Base-by-base conservation (phyloP, 768 basidiomycete species). In the Hypholoma sublateritium region DNA sequence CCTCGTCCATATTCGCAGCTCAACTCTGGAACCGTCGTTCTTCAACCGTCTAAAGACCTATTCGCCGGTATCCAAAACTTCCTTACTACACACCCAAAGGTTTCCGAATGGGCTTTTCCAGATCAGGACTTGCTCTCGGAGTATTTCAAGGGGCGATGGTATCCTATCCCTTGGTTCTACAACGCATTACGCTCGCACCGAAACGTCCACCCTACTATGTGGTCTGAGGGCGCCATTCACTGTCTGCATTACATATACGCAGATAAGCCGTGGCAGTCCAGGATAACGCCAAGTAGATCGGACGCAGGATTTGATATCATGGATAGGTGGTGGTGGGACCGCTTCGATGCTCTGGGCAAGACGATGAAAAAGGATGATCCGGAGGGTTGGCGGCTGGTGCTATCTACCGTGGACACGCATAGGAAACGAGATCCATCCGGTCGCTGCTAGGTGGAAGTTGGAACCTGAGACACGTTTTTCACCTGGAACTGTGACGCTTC, bases 41-140 rank as follows among this genome's bases (percentile, higher is more conserved):
- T 98, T 36, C 82, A 79, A 17, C 96, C 97, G 1, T 94, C 91
- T 1, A 50, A 64, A 14, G 68, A 75, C 21, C 77, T 88, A 4
- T 77, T 85, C 53, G 67, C 80, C 14, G 70, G 69, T 5, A 79
- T 98, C 56, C 66, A 76, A 34, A 64, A 80, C 43, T 86, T 81
- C 67, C 78, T 95, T 28, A 72, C 75, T 11, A 75, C 77, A 4
- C 69, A 68, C 58, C 74, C 70, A 46, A 69, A 69, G 54, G 74
- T 81, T 54, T 37, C 74, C 16, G 72, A 71, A 32, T 83, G 77
- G 63, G 71, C 68, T 43, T 97, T 98, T 69, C 87, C 93, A 0
- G 96, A 99, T 70, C 96, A 99, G 70, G 96, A 99, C 62, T 80
- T 97, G 34, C 83, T 98, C 32, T 81, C 95, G 1, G 82, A 80